Conservation (phyloP, 495 filamentous ascomycete species). For the Aspergillus baeticus region DNA sequence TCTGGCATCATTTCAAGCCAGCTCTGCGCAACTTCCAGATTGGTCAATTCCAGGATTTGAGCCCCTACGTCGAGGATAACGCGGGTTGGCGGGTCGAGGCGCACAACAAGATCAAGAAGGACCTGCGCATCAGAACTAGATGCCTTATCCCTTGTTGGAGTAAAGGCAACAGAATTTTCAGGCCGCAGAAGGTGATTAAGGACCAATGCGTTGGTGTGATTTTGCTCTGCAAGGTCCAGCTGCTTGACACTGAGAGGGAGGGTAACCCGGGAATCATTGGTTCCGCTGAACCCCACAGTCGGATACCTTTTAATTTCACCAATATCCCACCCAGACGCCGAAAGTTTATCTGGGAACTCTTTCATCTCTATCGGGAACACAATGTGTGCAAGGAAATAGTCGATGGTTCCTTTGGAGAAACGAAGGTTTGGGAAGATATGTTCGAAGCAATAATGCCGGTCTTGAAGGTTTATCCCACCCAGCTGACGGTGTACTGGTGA, state of each 20-base stretch:
- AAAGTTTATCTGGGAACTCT: slow-evolving; percentile 64
- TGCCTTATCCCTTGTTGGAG: slow-evolving; percentile 15
- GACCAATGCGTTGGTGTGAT: slow-evolving; percentile 65
- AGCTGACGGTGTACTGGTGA: slow-evolving; percentile 42
- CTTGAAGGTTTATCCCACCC: slow-evolving; percentile 58
- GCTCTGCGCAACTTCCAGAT: slow-evolving; percentile 48
- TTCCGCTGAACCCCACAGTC: slow-evolving; percentile 73
- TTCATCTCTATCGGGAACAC: slow-evolving; percentile 68
- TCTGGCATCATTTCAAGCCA: slow-evolving; percentile 39
- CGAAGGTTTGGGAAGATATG: slow-evolving; percentile 51
- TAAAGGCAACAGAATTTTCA: slow-evolving; percentile 48
- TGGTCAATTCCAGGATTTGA: slow-evolving; percentile 65
- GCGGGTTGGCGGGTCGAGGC: slow-evolving; percentile 37
- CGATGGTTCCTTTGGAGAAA: slow-evolving; percentile 49
- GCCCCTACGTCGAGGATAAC: slow-evolving; percentile 77
- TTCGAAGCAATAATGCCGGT: slow-evolving; percentile 37
- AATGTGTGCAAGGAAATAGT: slow-evolving; percentile 61
- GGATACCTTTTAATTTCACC: slow-evolving; percentile 34
- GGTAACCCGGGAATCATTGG: slow-evolving; percentile 60
- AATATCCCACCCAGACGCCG: slow-evolving; percentile 71
- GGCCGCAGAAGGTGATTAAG: slow-evolving; percentile 53
- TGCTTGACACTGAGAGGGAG: slow-evolving; percentile 58
- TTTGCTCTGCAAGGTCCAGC: slow-evolving; percentile 53
- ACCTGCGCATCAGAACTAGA: slow-evolving; percentile 28
- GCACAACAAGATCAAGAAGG: slow-evolving; percentile 45